These are phyloP conservation scores for Fennellomyces sp. DNA, from an alignment of 371 early-diverging fungal species.

Conservation along the genomic window DNA sequence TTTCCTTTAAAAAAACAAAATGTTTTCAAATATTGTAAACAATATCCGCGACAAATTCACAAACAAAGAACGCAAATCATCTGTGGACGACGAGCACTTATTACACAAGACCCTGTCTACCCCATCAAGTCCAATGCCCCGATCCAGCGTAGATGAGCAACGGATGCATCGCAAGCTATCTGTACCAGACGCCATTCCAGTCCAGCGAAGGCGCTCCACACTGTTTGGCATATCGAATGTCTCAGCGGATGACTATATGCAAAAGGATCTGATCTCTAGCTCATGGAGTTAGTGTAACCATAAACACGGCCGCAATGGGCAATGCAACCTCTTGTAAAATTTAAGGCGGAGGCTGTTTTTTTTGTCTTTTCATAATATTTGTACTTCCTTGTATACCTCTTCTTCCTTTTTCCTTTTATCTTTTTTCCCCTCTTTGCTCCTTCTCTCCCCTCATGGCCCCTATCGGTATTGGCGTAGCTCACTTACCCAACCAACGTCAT, in stretches of 20 bases:
- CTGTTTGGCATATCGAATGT: constrained; percentile 44
- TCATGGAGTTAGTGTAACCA: constrained; percentile 37
- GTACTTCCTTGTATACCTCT: constrained; percentile 3
- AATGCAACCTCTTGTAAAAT: not conserved
- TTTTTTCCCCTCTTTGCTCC: constrained; percentile 1
- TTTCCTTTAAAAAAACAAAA: not conserved
- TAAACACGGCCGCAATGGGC: not conserved
- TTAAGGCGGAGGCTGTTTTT: not conserved
- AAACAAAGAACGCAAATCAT: not conserved
- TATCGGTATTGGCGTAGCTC: constrained; percentile 90
- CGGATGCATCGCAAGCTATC: not conserved
- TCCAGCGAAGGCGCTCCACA: constrained; percentile 4
- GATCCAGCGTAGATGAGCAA: not conserved
- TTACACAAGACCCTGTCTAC: not conserved
- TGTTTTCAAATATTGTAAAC: not conserved
- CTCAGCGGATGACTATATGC: constrained; percentile 46
- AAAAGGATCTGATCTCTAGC: constrained; percentile 49
- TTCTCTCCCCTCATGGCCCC: constrained; percentile 20
- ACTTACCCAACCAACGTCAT: constrained; percentile 97
- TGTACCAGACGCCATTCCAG: not conserved
- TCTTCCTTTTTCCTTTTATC: constrained; percentile 6
- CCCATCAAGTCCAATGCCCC: not conserved
- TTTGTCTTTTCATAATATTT: not conserved
- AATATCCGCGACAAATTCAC: constrained; percentile 3
- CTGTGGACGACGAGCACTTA: not conserved